Base-by-base conservation (phyloP, 495 filamentous ascomycete genomes). In the Hyaloscypha finlandica region DNA sequence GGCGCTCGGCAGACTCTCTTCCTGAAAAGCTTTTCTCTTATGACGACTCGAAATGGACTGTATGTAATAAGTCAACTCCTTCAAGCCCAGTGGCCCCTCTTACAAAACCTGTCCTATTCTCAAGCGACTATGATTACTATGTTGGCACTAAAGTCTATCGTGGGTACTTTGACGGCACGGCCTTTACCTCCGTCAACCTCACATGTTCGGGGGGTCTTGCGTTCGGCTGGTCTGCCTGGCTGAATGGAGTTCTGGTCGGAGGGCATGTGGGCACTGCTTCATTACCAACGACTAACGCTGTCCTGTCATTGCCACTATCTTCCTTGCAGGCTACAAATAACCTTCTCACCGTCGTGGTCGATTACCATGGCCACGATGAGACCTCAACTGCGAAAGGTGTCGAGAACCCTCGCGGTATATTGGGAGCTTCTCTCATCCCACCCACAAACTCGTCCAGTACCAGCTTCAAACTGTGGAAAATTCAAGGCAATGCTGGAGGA, bases 401-500 rank as follows among this genome's bases (percentile, higher is more conserved):
- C 6, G 66, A 67, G 30, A 83, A 83, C 42, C 88, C 89, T 2
- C 86, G 90, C 61, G 90, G 90, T 11, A 87, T 93, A 33, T 76
- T 91, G 8, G 76, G 81, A 69, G 90, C 88, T 71, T 63, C 70
- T 0, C 82, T 92, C 42, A 19, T 61, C 29, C 62, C 53, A 22
- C 37, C 39, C 19, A 51, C 29, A 42, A 61, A 30, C 32, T 79
- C 45, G 25, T 54, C 48, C 11, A 82, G 83, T 32, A 83, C 78
- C 19, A 72, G 68, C 14, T 85, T 93, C 70, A 83, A 75, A 37
- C 57, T 60, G 33, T 92, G 90, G 90, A 91, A 89, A 69, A 77
- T 92, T 14, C 89, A 89, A 4, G 90, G 90, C 11, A 92, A 90
- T 67, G 81, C 91, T 0, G 88, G 86, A 29, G 89, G 88, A 29